Evolutionary conservation across 1,284 basidiomycete genomes (phyloP), one percentile per base, ranked within the genome.

Genomic region (Xerocomus minutiporus): DNA sequence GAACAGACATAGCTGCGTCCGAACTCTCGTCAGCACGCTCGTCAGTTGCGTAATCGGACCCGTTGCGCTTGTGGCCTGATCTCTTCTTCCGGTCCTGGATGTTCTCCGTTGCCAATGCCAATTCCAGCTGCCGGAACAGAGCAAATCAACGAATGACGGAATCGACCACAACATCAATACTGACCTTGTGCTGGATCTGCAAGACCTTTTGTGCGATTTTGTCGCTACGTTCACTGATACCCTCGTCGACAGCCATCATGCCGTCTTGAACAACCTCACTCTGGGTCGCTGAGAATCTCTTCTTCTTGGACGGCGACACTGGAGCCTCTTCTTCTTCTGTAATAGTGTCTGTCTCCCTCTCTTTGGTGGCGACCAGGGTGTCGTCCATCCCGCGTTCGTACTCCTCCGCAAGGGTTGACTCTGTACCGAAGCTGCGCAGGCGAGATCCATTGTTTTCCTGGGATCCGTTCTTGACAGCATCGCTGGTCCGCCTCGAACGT

Each of bases 171-270:
- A 35, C 8, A 31, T 31, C 23, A 54, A 15, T 51, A 62, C 70
- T 15, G 45, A 88, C 88, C 79, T 91, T 91, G 60, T 86, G 83
- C 69, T 91, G 89, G 57, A 91, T 92, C 67, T 89, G 82, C 48
- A 86, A 63, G 35, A 91, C 86, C 67, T 91, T 91, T 69, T 87
- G 82, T 32, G 89, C 86, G 57, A 92, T 91, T 61, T 80, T 84
- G 60, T 91, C 89, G 61, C 86, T 91, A 67, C 85, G 84, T 65
- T 84, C 77, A 59, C 81, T 87, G 67, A 91, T 92, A 23, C 87
- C 86, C 65, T 88, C 86, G 60, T 91, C 88, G 13, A 91, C 86
- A 25, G 88, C 88, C 52, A 74, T 78, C 85, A 91, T 88, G 25
- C 83, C 84, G 63, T 90, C 88, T 59, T 87, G 84, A 46, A 77